Conservation (phyloP, 1,284 basidiomycete genomes). For the Boletus nobilissimus region DNA sequence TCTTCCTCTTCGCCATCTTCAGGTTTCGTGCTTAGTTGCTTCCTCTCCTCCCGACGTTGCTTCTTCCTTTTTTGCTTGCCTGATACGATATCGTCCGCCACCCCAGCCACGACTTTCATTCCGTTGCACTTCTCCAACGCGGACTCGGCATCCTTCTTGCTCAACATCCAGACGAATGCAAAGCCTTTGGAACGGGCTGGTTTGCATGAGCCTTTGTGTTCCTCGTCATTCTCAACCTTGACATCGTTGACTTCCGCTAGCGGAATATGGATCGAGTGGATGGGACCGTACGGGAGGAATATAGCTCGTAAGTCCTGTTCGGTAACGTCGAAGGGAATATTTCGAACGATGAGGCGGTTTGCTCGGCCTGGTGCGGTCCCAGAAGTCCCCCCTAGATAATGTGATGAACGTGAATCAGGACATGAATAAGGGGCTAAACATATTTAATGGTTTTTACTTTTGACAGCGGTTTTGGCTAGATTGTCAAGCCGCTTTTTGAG, state of each 20-base stretch:
- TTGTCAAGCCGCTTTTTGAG: constrained; percentile 89
- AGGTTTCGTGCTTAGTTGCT: constrained; percentile 49
- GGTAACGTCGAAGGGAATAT: constrained; percentile 85
- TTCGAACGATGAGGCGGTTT: constrained; percentile 91
- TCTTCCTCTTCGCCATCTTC: constrained; percentile 50
- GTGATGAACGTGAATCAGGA: constrained; percentile 26
- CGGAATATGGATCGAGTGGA: constrained; percentile 89
- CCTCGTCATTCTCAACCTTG: constrained; percentile 41
- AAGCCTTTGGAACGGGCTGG: constrained; percentile 78
- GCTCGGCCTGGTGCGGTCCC: constrained; percentile 61
- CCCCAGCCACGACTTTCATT: constrained; percentile 72
- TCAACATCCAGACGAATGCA: constrained; percentile 96
- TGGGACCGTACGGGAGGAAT: constrained; percentile 90
- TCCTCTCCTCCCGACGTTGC: constrained; percentile 67
- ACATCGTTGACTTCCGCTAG: constrained; percentile 42
- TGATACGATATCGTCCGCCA: constrained; percentile 70
- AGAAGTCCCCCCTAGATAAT: constrained; percentile 39
- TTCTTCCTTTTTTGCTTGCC: constrained; percentile 85
- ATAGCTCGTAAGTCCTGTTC: constrained; percentile 88
- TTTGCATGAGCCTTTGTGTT: constrained; percentile 39
- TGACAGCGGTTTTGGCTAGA: constrained; percentile 61
- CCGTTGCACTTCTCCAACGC: constrained; percentile 91
- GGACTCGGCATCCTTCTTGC: constrained; percentile 84
- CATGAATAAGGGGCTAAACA: not conserved
- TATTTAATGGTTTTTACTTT: constrained; percentile 30